Evolutionary conservation across 495 filamentous ascomycete species (phyloP).

Genomic region (Tuber indicum): DNA sequence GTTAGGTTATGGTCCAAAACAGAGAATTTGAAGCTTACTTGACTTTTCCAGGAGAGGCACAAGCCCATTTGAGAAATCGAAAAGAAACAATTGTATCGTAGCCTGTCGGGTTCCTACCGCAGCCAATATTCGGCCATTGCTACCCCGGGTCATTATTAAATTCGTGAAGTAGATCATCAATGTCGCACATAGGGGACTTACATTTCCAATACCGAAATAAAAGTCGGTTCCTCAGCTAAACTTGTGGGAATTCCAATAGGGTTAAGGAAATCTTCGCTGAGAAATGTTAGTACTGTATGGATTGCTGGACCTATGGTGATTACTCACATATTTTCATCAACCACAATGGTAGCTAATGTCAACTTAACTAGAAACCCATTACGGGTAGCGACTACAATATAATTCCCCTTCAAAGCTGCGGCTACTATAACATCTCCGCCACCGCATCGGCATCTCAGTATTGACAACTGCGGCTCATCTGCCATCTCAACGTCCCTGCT

Average conservation of each 20-base stretch:
- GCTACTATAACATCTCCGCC: slow-evolving; percentile 36
- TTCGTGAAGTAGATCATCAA: background rate
- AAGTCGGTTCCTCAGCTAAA: slow-evolving; percentile 38
- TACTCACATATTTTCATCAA: slow-evolving; percentile 32
- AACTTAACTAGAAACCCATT: slow-evolving; percentile 31
- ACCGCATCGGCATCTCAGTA: slow-evolving; percentile 31
- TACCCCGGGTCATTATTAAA: slow-evolving; percentile 12
- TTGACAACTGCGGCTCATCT: slow-evolving; percentile 9
- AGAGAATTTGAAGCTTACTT: slow-evolving; percentile 22
- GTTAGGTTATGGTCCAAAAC: slow-evolving; percentile 10
- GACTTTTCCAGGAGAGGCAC: slow-evolving; percentile 28
- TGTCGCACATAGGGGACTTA: slow-evolving; percentile 14
- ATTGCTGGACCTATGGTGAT: background rate
- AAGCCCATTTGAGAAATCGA: slow-evolving; percentile 34
- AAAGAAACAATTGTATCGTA: slow-evolving; percentile 36
- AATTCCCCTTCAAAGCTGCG: slow-evolving; percentile 28
- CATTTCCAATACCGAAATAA: slow-evolving; percentile 37
- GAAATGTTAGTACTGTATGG: slow-evolving; percentile 2
- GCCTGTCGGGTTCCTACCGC: slow-evolving; percentile 38
- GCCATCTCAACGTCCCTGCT: slow-evolving; percentile 31
- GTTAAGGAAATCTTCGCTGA: slow-evolving; percentile 35
- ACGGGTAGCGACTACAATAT: slow-evolving; percentile 33
- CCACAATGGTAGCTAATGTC: slow-evolving; percentile 28
- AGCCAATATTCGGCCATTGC: slow-evolving; percentile 28
- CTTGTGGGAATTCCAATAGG: slow-evolving; percentile 29